phyloP scores from a whole-genome alignment of 1,284 basidiomycete genomes.

The Apiotrichum akiyoshidainum region DNA sequence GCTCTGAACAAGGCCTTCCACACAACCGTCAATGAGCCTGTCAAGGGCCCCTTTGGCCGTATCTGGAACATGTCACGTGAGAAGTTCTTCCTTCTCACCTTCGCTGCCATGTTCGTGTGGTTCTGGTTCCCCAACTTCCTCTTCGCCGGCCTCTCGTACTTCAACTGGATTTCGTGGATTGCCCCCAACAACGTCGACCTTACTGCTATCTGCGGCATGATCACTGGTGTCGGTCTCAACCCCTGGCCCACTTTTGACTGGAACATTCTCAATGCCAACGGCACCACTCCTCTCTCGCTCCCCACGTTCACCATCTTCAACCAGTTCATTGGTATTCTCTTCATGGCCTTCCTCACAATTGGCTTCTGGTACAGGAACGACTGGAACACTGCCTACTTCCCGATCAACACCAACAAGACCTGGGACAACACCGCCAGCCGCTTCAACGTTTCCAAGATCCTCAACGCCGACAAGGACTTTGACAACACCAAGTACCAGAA shows the following conservation, averaged over 20 bases:
- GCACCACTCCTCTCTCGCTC: slow-evolving; percentile 24
- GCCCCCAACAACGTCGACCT: slow-evolving; percentile 43
- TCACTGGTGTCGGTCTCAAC: slow-evolving; percentile 41
- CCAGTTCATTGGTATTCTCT: slow-evolving; percentile 30
- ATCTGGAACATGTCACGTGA: slow-evolving; percentile 38
- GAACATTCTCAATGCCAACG: slow-evolving; percentile 4
- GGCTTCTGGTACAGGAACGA: slow-evolving; percentile 29
- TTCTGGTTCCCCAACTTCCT: slow-evolving; percentile 44
- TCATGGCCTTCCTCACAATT: slow-evolving; percentile 9
- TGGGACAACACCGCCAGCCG: slow-evolving; percentile 29
- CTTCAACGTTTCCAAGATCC: slow-evolving; percentile 45
- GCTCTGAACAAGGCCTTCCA: slow-evolving; percentile 48
- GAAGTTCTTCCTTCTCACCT: slow-evolving; percentile 40
- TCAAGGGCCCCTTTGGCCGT: slow-evolving; percentile 32
- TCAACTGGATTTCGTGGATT: slow-evolving; percentile 62
- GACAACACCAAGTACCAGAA: slow-evolving; percentile 34
- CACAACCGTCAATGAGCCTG: slow-evolving; percentile 30
- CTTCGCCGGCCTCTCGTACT: slow-evolving; percentile 53
- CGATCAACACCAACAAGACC: slow-evolving; percentile 27
- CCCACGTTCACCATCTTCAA: slow-evolving; percentile 38
- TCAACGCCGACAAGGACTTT: slow-evolving; percentile 32
- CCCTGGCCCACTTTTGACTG: slow-evolving; percentile 42
- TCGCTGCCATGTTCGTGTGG: slow-evolving; percentile 35
- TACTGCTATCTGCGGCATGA: slow-evolving; percentile 22
- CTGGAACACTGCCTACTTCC: slow-evolving; percentile 38